These are phyloP conservation scores for Elaeagnus macrophylla DNA, from an alignment of 306 rosid species.

Conservation along the genomic window DNA sequence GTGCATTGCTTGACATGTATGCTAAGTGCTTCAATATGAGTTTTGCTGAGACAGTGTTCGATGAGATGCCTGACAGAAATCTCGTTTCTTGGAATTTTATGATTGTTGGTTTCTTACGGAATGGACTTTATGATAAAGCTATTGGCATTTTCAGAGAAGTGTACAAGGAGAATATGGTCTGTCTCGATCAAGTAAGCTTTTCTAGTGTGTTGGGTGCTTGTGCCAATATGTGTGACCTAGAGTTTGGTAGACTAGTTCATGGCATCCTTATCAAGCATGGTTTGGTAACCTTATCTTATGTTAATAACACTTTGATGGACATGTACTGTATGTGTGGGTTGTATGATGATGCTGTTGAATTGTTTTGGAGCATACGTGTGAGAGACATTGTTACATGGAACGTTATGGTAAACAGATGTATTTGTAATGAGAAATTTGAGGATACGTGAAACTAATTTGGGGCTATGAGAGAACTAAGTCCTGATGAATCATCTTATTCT, in stretches of 20 bases:
- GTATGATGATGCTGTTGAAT: constrained; percentile 31
- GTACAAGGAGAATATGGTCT: constrained; percentile 16
- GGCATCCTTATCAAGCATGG: constrained; percentile 41
- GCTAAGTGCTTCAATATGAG: constrained; percentile 28
- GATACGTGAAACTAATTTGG: constrained; percentile 39
- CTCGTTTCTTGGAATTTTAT: constrained; percentile 49
- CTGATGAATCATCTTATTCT: constrained; percentile 47
- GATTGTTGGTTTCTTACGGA: constrained; percentile 45
- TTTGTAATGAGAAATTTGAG: constrained; percentile 30
- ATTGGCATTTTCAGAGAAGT: constrained; percentile 28
- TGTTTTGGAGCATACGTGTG: constrained; percentile 34
- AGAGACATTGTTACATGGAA: constrained; percentile 56
- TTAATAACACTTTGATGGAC: constrained; percentile 45
- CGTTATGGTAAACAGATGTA: constrained; percentile 39
- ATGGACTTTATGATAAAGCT: constrained; percentile 29
- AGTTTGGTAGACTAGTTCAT: constrained; percentile 51
- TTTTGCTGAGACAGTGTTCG: constrained; percentile 45
- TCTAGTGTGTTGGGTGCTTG: constrained; percentile 49
- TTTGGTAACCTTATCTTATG: constrained; percentile 31
- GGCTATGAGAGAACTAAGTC: constrained; percentile 35
- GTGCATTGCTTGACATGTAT: constrained; percentile 46
- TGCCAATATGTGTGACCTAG: constrained; percentile 28
- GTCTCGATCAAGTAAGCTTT: constrained; percentile 43
- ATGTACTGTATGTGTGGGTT: constrained; percentile 45
- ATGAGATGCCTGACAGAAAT: constrained; percentile 41